phyloP scores from a whole-genome alignment of 2,329 filamentous ascomycete genomes.

The Aspergillus piperis region DNA sequence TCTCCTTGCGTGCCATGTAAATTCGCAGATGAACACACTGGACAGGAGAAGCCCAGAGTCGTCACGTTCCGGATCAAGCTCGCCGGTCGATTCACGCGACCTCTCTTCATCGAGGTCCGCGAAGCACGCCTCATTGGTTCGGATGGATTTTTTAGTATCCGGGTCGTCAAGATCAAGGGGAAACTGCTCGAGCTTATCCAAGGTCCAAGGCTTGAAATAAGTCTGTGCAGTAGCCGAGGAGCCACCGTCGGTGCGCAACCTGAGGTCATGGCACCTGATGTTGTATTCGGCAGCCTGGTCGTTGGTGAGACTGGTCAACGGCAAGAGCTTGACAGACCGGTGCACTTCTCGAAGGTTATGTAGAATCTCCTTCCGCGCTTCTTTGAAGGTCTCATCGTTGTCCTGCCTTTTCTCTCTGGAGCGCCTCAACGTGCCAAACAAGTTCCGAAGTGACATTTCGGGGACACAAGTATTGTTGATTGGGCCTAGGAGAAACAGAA shows the following conservation, averaged over 20 bases:
- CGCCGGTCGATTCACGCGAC: too few species aligned
- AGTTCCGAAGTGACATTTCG: neutral
- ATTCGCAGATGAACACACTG: neutral
- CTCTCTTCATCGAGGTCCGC: too few species aligned
- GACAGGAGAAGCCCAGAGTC: neutral
- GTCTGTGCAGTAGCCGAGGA: neutral
- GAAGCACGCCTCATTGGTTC: too few species aligned
- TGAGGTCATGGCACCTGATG: neutral
- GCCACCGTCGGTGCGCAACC: neutral
- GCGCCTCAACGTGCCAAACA: neutral
- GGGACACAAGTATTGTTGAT: too few species aligned
- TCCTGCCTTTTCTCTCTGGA: rapidly evolving
- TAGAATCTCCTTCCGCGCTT: neutral
- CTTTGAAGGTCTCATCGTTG: neutral
- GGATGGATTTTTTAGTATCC: too few species aligned
- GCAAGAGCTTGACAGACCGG: neutral
- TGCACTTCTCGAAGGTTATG: neutral
- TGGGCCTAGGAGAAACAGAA: too few species aligned
- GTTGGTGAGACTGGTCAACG: neutral
- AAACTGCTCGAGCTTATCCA: neutral
- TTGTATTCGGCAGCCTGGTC: neutral
- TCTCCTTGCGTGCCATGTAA: neutral
- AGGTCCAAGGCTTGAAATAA: neutral
- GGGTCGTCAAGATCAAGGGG: neutral
- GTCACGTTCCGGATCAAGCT: neutral